Percentiles rank a stretch among this genome's conserved stretches.
phyloP scores from a whole-genome alignment of 1,284 basidiomycete genomes.

The Apiotrichum laibachii region DNA sequence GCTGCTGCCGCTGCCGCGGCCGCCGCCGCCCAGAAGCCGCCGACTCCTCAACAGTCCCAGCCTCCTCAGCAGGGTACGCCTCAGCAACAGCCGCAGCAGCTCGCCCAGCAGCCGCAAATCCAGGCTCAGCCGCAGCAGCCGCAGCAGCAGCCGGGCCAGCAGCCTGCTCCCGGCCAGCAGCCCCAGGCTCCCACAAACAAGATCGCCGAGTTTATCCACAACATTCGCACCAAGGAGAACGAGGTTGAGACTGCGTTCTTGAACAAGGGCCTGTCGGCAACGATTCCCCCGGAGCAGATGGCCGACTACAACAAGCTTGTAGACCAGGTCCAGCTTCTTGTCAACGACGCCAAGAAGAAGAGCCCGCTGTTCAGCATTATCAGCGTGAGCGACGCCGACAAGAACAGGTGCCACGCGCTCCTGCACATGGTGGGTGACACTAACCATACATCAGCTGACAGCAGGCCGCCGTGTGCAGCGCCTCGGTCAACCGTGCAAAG shows the following conservation, averaged over 20 bases:
- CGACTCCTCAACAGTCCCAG: neutral
- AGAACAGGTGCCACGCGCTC: constrained; percentile 11
- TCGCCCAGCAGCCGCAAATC: constrained; percentile 2
- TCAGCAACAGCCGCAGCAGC: constrained; percentile 12
- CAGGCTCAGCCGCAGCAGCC: constrained; percentile 4
- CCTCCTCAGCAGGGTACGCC: constrained; percentile 2
- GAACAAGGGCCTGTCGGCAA: constrained; percentile 15
- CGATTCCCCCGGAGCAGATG: constrained; percentile 19
- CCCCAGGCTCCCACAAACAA: neutral
- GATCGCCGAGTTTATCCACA: constrained; percentile 14
- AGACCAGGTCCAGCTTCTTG: constrained; percentile 11
- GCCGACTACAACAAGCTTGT: constrained; percentile 13
- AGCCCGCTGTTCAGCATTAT: constrained; percentile 21
- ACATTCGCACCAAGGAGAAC: constrained; percentile 17
- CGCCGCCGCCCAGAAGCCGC: neutral
- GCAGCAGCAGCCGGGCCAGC: constrained; percentile 9
- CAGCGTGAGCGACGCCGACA: constrained; percentile 15
- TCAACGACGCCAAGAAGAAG: constrained; percentile 18
- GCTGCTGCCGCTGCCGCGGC: no score
- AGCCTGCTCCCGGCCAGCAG: neutral
- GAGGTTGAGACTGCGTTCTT: constrained; percentile 21
- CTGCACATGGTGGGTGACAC: constrained; percentile 13
- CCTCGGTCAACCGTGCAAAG: constrained; percentile 13
- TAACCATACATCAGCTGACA: neutral
- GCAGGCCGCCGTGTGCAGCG: constrained; percentile 2